Evolutionary conservation across 2,329 filamentous ascomycete genomes (phyloP).

Genomic region (Pseudogymnoascus sp.): DNA sequence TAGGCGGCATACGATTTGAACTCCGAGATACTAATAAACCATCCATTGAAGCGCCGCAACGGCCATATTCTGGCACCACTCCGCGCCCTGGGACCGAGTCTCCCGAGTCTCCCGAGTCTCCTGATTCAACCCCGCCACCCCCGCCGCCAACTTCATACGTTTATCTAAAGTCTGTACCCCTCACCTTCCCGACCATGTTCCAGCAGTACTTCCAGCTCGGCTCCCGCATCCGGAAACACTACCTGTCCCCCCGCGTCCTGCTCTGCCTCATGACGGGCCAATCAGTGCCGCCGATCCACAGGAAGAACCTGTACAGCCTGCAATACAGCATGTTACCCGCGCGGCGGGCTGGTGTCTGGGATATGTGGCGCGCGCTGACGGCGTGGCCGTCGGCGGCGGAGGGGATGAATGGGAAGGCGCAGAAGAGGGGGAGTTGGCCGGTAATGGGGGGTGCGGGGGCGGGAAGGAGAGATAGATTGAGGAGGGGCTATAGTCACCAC

Average conservation of each 20-base stretch:
- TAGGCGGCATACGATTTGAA: conserved; percentile 81
- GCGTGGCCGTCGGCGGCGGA: conserved; percentile 9
- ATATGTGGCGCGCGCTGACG: conserved; percentile 59
- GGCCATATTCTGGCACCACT: background rate
- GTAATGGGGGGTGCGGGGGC: conserved; percentile 11
- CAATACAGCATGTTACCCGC: conserved; percentile 97
- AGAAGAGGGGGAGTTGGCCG: conserved; percentile 7
- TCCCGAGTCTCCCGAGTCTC: background rate
- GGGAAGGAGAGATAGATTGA: conserved; percentile 10
- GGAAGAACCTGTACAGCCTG: conserved; percentile 88
- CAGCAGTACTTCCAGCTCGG: conserved; percentile 95
- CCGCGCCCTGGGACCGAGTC: background rate
- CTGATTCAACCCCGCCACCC: conserved; percentile 28
- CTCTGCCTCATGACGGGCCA: conserved; percentile 81
- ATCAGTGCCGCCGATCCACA: conserved; percentile 90
- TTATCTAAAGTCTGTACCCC: conserved; percentile 79
- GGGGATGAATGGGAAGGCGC: conserved; percentile 9
- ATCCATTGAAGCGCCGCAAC: conserved; percentile 15
- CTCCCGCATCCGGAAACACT: conserved; percentile 87
- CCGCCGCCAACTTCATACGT: conserved; percentile 65
- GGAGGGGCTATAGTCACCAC: conserved; percentile 5
- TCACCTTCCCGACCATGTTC: conserved; percentile 90
- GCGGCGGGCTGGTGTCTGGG: conserved; percentile 65
- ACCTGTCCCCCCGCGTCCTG: conserved; percentile 80
- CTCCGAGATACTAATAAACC: conserved; percentile 61